Base-by-base conservation (phyloP, 2,329 filamentous ascomycete genomes). In the Epichloe baconii region DNA sequence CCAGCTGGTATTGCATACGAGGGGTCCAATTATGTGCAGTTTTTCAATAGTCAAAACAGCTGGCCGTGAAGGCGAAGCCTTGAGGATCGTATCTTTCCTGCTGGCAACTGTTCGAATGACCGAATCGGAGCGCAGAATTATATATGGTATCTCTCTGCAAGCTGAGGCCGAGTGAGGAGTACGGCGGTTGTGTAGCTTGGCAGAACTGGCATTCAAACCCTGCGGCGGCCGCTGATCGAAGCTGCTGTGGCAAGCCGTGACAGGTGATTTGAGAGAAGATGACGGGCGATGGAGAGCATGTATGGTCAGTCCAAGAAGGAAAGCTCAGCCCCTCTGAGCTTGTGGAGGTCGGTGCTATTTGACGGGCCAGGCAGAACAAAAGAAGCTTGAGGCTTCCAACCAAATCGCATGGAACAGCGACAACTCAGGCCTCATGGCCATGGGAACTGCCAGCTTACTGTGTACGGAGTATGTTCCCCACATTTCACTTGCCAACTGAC, bases 341-440 rank as follows among this genome's bases (percentile, higher is more conserved):
- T 55, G 59, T 59, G 61, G 62, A 61, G 61, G 61, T 48, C 52
- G 53, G 61, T 65, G 59, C 64, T 64, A 62, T 64, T 63, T 64
- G 52, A 44, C 47, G 26, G 38, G 19, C 46, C 21, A 49, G 42
- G 48, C 45, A 47, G 34, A 31, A 23, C 58, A 55, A 55, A 58
- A 53, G 19, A 47, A 21, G 11, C n/a, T 40, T 15, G 12, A 47
- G 10, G 14, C 19, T 38, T 31, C 12, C 12, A 31, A 35, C 38
- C 41, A 44, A 38, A 36, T 44, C 17, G 35, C 41, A 37, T 15
- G 19, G 37, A 21, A 46, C 17, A 10, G 15, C 37, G 41, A 42
- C 11, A 42, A 42, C 36, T 42, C 21, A 43, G 45, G 51, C 45
- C 44, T 43, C 38, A 50, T 51, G 43, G 43, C 48, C 45, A 48